These are phyloP conservation scores for Phytopythium oedochilum DNA, from an alignment of 352 stramenopile species.

Conservation along the genomic window DNA sequence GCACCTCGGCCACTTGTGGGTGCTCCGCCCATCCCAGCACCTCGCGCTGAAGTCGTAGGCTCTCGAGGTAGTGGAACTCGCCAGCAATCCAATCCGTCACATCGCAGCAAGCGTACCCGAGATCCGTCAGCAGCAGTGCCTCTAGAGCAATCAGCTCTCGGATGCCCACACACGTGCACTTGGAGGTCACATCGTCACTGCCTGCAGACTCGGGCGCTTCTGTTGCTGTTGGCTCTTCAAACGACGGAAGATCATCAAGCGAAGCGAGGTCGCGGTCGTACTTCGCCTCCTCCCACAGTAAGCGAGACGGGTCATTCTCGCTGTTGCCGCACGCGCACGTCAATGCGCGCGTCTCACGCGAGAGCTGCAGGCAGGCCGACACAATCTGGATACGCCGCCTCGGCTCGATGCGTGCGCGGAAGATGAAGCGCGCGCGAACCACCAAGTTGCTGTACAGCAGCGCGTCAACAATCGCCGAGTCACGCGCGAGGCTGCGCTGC, in stretches of 20 bases:
- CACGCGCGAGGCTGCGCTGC: slow-evolving; percentile 7
- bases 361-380: slow-evolving; percentile 68
- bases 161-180: slow-evolving; percentile 65
- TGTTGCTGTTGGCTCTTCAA: slow-evolving; percentile 34
- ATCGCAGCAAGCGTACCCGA: slow-evolving; percentile 75
- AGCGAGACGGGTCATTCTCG: slow-evolving; percentile 61
- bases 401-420: slow-evolving; percentile 69
- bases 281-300: slow-evolving; percentile 76
- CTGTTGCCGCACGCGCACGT: slow-evolving; percentile 64
- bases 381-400: slow-evolving; percentile 63
- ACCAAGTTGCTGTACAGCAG: slow-evolving; percentile 80
- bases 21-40: slow-evolving; percentile 73
- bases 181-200: neutral
- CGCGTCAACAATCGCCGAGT: slow-evolving; percentile 72
- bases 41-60: slow-evolving; percentile 69
- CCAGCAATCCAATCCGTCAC: slow-evolving; percentile 70
- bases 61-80: slow-evolving; percentile 78
- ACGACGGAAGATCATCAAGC: slow-evolving; percentile 57
- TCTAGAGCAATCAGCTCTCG: slow-evolving; percentile 71
- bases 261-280: slow-evolving; percentile 59
- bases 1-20: slow-evolving; percentile 69
- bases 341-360: slow-evolving; percentile 55
- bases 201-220: neutral
- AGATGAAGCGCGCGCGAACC: slow-evolving; percentile 75
- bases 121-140: slow-evolving; percentile 64